These are phyloP conservation scores for Saturnispora ahearnii DNA, from an alignment of 805 yeast species.

Conservation along the genomic window DNA sequence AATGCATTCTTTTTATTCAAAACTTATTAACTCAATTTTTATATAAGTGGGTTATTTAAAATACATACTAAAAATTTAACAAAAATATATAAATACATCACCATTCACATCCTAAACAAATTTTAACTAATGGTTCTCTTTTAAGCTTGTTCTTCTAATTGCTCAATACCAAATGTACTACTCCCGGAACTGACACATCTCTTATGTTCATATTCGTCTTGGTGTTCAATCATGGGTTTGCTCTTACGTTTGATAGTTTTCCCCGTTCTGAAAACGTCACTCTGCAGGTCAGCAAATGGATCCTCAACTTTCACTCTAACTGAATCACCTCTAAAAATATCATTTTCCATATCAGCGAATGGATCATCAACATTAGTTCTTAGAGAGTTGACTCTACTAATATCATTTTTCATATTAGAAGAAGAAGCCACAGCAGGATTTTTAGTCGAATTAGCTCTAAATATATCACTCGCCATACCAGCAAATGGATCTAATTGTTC, in stretches of 20 bases:
- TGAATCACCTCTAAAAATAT: slow-evolving; percentile 1
- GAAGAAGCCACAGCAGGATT: background rate
- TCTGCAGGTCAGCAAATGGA: background rate
- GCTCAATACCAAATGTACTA: background rate
- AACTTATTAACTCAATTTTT: background rate
- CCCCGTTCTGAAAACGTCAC: background rate
- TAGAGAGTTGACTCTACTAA: background rate
- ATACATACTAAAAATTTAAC: background rate
- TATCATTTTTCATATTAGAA: background rate
- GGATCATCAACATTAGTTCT: background rate
- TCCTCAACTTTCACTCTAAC: background rate
- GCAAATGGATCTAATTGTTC: slow-evolving; percentile 2
- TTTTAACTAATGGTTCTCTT: background rate
- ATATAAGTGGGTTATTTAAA: background rate
- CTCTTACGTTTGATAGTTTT: background rate
- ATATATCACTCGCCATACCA: background rate
- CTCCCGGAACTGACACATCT: slow-evolving; percentile 12
- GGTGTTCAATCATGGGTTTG: background rate
- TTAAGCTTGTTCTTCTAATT: background rate
- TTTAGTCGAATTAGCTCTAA: background rate
- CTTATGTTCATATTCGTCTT: background rate
- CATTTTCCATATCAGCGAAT: background rate
- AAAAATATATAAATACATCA: background rate
- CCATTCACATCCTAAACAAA: background rate
- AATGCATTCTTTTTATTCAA: background rate